Evolutionary conservation across 768 basidiomycete genomes (phyloP).

Genomic region (Lentinula detonsa): DNA sequence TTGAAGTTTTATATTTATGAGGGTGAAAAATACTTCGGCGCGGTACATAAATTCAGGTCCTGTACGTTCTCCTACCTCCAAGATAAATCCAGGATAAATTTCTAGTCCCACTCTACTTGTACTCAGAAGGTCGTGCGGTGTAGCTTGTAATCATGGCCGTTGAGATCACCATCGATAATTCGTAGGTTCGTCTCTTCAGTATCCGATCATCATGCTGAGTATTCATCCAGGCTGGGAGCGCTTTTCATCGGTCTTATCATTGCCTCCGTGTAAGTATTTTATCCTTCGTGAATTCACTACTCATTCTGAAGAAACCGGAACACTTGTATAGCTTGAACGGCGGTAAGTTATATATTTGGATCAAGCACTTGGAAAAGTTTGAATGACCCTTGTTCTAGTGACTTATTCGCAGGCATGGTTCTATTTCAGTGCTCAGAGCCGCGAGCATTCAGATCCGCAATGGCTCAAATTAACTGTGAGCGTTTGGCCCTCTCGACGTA

Average conservation of each 20-base stretch:
- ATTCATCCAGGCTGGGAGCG: neutral
- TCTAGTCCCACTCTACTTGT: no score
- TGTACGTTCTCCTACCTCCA: no score
- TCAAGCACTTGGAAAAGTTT: no score
- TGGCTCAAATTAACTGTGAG: neutral
- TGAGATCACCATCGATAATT: neutral
- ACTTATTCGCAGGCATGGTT: slow-evolving; percentile 4
- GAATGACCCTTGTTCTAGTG: neutral
- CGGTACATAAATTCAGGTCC: no score
- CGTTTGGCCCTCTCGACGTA: neutral
- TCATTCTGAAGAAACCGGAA: no score
- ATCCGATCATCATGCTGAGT: neutral
- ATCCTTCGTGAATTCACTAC: neutral
- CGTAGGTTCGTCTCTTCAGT: neutral
- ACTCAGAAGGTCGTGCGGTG: neutral
- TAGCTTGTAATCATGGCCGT: neutral
- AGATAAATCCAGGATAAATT: no score
- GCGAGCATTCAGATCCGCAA: neutral
- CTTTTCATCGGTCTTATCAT: slow-evolving; percentile 5
- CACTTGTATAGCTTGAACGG: neutral
- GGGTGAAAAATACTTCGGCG: neutral
- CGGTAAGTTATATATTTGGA: neutral
- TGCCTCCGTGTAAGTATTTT: neutral
- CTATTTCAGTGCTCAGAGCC: slow-evolving; percentile 3
- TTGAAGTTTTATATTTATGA: neutral